Evolutionary conservation across 192 early-diverging fungal species (phyloP).

Genomic region (Backusella tuberculispora): DNA sequence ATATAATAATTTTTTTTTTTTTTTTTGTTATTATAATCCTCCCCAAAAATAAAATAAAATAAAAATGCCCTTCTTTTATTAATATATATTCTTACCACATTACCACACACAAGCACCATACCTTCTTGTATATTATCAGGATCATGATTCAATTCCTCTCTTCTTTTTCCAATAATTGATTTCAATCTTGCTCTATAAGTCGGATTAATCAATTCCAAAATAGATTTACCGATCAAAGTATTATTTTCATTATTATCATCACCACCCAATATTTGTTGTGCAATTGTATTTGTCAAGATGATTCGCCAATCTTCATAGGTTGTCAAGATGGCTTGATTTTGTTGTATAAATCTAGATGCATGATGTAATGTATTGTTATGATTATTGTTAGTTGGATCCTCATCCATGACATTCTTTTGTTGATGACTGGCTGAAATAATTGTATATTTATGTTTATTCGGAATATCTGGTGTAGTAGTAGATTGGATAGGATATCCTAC

Average conservation of each 20-base stretch:
- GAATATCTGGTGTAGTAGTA: no score
- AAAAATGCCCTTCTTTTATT: no score
- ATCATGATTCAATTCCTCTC: neutral
- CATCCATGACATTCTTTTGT: neutral
- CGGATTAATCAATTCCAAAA: slow-evolving; percentile 27
- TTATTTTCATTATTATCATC: neutral
- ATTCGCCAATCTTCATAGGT: slow-evolving; percentile 53
- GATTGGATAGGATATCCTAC: neutral
- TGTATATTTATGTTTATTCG: neutral
- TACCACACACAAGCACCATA: slow-evolving; percentile 33
- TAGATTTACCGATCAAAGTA: neutral
- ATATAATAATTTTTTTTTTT: no score
- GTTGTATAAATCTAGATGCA: slow-evolving; percentile 54
- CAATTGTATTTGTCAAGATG: slow-evolving; percentile 57
- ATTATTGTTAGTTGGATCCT: neutral
- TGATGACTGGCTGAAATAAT: no score
- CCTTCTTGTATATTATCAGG: slow-evolving; percentile 9
- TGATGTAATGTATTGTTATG: slow-evolving; percentile 33
- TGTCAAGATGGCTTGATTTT: slow-evolving; percentile 63
- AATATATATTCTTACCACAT: slow-evolving; percentile 32
- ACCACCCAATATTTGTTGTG: slow-evolving; percentile 31
- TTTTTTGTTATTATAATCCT: no score
- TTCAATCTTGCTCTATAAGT: neutral
- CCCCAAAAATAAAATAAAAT: no score
- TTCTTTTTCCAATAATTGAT: neutral